Percentiles rank a stretch among this genome's conserved stretches.
These are phyloP conservation scores for Chlamydomonas schloesseri DNA, from an alignment of 139 green algal genomes.

Conservation along the genomic window DNA sequence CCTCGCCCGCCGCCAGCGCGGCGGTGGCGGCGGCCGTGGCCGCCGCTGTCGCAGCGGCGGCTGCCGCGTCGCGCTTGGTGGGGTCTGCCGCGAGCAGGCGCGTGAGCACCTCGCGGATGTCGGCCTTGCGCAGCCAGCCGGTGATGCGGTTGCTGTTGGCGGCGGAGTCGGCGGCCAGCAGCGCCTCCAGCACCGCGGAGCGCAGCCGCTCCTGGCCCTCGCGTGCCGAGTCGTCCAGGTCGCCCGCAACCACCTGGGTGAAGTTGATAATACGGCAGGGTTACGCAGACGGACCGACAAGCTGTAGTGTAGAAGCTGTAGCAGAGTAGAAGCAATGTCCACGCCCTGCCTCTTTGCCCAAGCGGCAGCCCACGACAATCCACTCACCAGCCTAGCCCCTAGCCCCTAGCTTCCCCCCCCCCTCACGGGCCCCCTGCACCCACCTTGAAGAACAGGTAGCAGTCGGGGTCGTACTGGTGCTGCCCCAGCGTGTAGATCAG, in stretches of 20 bases:
- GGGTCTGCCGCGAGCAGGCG: not conserved
- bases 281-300: too few relatives aligned
- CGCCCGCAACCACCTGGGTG: constrained; percentile 41
- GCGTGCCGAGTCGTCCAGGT: constrained; percentile 55
- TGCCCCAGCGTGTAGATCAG: constrained; percentile 61
- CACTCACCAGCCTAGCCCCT: too few relatives aligned
- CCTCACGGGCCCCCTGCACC: not conserved
- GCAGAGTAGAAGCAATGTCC: too few relatives aligned
- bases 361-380: too few relatives aligned
- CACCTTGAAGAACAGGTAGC: constrained; percentile 62
- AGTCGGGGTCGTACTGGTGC: constrained; percentile 68
- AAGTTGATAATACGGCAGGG: too few relatives aligned
- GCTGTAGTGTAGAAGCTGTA: too few relatives aligned
- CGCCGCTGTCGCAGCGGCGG: too few relatives aligned
- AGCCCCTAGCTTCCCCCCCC: too few relatives aligned
- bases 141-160: constrained; percentile 46
- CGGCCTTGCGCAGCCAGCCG: constrained; percentile 61
- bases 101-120: constrained; percentile 43
- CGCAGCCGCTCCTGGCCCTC: constrained; percentile 53
- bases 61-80: not conserved
- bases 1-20: not conserved
- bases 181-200: constrained; percentile 32
- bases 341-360: too few relatives aligned
- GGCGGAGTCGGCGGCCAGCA: constrained; percentile 4
- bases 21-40: too few relatives aligned